Conservation (phyloP, 2,329 filamentous ascomycete genomes). For the Coniochaeta ligniaria region DNA sequence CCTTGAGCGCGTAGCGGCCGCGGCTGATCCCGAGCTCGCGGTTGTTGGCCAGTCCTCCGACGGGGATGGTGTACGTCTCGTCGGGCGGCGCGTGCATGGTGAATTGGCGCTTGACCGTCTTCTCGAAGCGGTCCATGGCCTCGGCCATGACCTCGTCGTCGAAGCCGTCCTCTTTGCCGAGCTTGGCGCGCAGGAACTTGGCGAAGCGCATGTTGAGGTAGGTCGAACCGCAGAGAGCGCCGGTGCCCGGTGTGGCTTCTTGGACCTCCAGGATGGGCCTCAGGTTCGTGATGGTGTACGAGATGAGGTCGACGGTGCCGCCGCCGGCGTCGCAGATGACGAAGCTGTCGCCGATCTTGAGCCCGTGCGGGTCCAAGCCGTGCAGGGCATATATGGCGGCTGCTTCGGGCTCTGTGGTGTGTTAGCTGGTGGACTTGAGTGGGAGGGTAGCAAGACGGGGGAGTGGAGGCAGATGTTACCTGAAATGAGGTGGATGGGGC, state of each 20-base stretch:
- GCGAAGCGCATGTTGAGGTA: constrained; percentile 41
- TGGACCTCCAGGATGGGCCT: constrained; percentile 37
- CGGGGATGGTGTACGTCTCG: constrained; percentile 17
- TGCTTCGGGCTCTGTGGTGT: constrained; percentile 39
- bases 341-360: constrained; percentile 37
- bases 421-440: not conserved
- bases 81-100: constrained; percentile 25
- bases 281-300: constrained; percentile 37
- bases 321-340: constrained; percentile 48
- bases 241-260: constrained; percentile 41
- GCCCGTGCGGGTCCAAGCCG: constrained; percentile 29
- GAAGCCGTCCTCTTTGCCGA: constrained; percentile 34
- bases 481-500: constrained; percentile 33
- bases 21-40: constrained; percentile 27
- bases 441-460: not conserved
- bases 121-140: constrained; percentile 37
- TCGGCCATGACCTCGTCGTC: constrained; percentile 30
- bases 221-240: constrained; percentile 41
- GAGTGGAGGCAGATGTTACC: not conserved
- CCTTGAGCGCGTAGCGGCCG: constrained; percentile 28
- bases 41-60: constrained; percentile 22
- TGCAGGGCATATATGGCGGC: constrained; percentile 42
- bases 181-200: constrained; percentile 32
- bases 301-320: constrained; percentile 47
- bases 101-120: constrained; percentile 29